Conservation (phyloP, 1,284 basidiomycete species). For the Sporisorium iseilematis-ciliati region DNA sequence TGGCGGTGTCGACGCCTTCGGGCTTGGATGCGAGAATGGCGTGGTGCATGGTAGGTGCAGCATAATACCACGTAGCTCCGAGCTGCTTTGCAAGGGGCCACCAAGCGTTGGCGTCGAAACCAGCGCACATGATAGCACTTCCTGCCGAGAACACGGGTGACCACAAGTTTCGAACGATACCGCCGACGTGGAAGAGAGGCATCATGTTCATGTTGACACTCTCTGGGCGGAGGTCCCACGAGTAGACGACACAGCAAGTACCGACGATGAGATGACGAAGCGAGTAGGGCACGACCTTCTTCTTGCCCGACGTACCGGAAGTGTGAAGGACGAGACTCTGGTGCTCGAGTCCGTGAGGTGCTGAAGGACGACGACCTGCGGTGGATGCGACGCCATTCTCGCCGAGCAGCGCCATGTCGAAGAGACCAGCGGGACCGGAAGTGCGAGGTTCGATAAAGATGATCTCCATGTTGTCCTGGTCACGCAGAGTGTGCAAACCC, state of each 20-base stretch:
- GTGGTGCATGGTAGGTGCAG: conserved; percentile 70
- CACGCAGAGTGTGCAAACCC: conserved; percentile 54
- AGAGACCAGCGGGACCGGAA: conserved; percentile 65
- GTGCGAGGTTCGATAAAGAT: conserved; percentile 64
- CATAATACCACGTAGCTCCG: conserved; percentile 69
- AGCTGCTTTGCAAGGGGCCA: conserved; percentile 67
- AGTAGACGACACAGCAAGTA: conserved; percentile 67
- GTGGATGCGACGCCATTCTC: conserved; percentile 41
- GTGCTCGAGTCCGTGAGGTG: conserved; percentile 62
- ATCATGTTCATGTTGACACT: conserved; percentile 70
- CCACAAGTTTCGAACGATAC: conserved; percentile 69
- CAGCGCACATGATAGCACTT: conserved; percentile 68
- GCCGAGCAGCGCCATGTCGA: conserved; percentile 63
- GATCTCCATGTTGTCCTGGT: conserved; percentile 67
- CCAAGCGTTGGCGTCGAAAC: conserved; percentile 68
- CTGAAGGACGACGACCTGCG: conserved; percentile 52
- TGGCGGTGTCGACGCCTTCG: conserved; percentile 58
- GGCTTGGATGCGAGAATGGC: conserved; percentile 68
- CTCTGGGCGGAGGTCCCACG: conserved; percentile 66
- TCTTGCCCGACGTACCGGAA: conserved; percentile 69
- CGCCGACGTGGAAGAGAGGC: conserved; percentile 70
- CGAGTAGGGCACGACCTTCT: conserved; percentile 69
- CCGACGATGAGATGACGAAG: conserved; percentile 69
- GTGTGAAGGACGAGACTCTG: conserved; percentile 69
- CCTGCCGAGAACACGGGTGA: conserved; percentile 67